A percentile compares a stretch with the other conserved stretches of the same genome.
Conservation (phyloP, 2,329 filamentous ascomycete genomes). For the Cyphellophora attinorum region DNA sequence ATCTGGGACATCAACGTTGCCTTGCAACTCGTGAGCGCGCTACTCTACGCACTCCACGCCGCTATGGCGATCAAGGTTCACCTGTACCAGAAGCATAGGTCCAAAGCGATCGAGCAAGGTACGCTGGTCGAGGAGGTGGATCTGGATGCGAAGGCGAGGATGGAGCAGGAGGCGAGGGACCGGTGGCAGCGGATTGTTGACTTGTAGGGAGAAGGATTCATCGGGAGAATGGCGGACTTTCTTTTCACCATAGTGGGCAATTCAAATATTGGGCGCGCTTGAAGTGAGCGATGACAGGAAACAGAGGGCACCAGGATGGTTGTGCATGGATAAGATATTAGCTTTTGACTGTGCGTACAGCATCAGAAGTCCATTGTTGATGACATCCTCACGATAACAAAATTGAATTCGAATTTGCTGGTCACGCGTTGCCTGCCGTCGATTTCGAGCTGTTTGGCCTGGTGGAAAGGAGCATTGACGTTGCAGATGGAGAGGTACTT, state of each 20-base stretch:
- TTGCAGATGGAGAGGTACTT: conserved; percentile 43
- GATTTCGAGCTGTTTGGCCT: conserved; percentile 50
- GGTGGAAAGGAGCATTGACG: conserved; percentile 47
- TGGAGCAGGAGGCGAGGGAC: conserved; percentile 15
- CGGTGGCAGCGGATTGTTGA: conserved; percentile 11
- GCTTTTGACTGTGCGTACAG: conserved; percentile 65
- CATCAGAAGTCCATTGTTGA: conserved; percentile 72
- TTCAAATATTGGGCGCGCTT: too few species aligned
- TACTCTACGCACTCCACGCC: conserved; percentile 11
- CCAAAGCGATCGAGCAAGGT: conserved; percentile 10
- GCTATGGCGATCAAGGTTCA: conserved; percentile 16
- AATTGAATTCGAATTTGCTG: conserved; percentile 65
- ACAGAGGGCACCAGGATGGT: too few species aligned
- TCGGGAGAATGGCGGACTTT: too few species aligned
- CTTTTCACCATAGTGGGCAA: too few species aligned
- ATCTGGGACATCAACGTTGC: conserved; percentile 17
- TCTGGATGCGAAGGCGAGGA: conserved; percentile 14
- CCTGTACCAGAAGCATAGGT: conserved; percentile 7
- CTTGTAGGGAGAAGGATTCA: too few species aligned
- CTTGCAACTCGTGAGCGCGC: conserved; percentile 13
- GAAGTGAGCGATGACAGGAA: too few species aligned
- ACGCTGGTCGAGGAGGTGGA: conserved; percentile 12
- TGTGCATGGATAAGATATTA: too few species aligned
- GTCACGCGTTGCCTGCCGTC: too few species aligned
- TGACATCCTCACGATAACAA: conserved; percentile 62